Evolutionary conservation across 164 flowering plant species (phyloP).

Genomic region (Buxus sempervirens): DNA sequence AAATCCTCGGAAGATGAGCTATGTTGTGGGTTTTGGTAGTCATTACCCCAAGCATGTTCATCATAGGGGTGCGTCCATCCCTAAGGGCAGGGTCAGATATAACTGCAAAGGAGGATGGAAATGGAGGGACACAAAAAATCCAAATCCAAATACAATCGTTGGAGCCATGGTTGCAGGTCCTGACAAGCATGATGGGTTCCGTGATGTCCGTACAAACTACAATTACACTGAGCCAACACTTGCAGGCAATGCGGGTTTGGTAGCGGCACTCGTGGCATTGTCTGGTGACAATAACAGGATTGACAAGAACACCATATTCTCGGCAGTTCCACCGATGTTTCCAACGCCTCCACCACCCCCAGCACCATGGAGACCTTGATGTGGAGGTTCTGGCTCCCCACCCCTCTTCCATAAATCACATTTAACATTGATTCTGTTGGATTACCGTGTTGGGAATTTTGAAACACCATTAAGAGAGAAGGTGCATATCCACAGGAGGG

Average conservation of each 20-base stretch:
- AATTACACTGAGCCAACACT: slow-evolving; percentile 95
- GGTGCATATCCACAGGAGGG: too few species aligned
- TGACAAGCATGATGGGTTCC: slow-evolving; percentile 81
- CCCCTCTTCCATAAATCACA: not conserved
- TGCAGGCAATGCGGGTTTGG: slow-evolving; percentile 94
- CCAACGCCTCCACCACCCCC: slow-evolving; percentile 98
- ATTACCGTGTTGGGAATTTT: too few species aligned
- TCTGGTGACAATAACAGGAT: slow-evolving; percentile 61
- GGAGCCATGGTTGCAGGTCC: slow-evolving; percentile 99
- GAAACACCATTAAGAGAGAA: too few species aligned
- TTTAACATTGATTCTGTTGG: too few species aligned
- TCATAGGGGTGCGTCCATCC: slow-evolving; percentile 93
- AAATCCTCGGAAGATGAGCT: slow-evolving; percentile 93
- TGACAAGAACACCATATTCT: slow-evolving; percentile 94
- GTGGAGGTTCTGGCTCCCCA: not conserved
- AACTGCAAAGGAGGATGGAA: slow-evolving; percentile 95
- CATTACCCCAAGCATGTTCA: slow-evolving; percentile 86
- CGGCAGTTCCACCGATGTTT: slow-evolving; percentile 96
- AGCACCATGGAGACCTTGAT: slow-evolving; percentile 95
- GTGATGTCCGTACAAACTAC: slow-evolving; percentile 73
- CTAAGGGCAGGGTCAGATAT: slow-evolving; percentile 71
- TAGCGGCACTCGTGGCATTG: slow-evolving; percentile 88
- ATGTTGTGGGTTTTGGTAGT: slow-evolving; percentile 81
- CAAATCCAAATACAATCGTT: slow-evolving; percentile 78
- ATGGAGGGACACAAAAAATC: slow-evolving; percentile 74